Base-by-base conservation (phyloP, 176 grass and related monocot species). In the Aegilops umbellulata region DNA sequence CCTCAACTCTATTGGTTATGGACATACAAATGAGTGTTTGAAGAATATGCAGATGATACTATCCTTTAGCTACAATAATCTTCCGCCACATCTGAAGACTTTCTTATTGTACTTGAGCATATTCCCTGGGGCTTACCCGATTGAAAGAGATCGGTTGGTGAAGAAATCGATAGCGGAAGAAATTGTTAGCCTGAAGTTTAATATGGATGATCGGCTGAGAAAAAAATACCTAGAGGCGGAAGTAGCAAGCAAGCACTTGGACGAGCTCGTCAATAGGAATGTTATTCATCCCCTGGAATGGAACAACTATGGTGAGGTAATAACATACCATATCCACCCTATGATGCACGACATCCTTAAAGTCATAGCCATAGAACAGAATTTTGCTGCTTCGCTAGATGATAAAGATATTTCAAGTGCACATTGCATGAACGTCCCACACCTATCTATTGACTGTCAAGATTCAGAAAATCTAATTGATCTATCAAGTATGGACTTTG, bases 1-100 rank as follows among this genome's bases (percentile, higher is more conserved):
- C 2, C 55, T n/a, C 19, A 58, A 0, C 0, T 3, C 19, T 22
- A n/a, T 1, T n/a, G 55, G 2, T 9, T 20, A 2, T 58, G 51
- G 5, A 1, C 0, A 7, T 7, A 1, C 0, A n/a, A 0, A 9
- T 60, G 0, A 0, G 0, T 0, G 7, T 2, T 2, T 1, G 35
- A 0, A 7, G 35, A 1, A 38, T 0, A 38, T 60, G 57, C 7
- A 0, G 0, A 23, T 0, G 8, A 60, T 23, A 60, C 2, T 60
- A 4, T 60, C 22, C 8, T 60, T 23, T 3, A 60, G 57, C 57
- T 61, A 61, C 58, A 10, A 23, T 61, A 8, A 23, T 0, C 8
- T 24, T 10, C 2, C 58, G 0, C 0, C 22, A 0, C 1, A 10
- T 60, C 3, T 23, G 8, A 60, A 23, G 22, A 60, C 2, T 23